Evolutionary conservation across 441 rosid genomes (phyloP).

Genomic region (Aleurites moluccanus): DNA sequence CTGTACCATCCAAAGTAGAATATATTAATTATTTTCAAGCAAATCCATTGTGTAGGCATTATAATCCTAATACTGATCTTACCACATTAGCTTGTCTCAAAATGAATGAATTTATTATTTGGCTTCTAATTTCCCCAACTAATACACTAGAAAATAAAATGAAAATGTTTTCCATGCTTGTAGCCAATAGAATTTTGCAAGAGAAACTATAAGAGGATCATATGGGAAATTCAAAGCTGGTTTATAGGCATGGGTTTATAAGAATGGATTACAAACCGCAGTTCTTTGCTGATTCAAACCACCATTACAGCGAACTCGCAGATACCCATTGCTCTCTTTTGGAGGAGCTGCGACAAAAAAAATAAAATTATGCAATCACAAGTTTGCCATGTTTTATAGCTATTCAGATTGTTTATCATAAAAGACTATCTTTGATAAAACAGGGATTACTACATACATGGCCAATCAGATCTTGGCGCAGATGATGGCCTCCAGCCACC

Average conservation of each 20-base stretch:
- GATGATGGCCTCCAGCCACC: constrained; percentile 97
- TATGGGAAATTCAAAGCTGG: not conserved
- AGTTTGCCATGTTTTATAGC: constrained; percentile 12
- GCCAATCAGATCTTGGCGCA: constrained; percentile 94
- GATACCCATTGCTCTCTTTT: constrained; percentile 77
- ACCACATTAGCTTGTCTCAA: not conserved
- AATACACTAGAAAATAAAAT: not conserved
- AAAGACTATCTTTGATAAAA: not conserved
- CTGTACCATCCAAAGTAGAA: constrained; percentile 39
- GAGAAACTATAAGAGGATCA: not conserved
- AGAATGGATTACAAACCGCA: constrained; percentile 62
- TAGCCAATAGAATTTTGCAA: constrained; percentile 9
- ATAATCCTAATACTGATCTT: constrained; percentile 8
- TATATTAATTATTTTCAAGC: not conserved
- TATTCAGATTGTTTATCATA: constrained; percentile 10
- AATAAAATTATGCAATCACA: constrained; percentile 13
- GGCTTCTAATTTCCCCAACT: not conserved
- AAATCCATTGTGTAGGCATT: constrained; percentile 1
- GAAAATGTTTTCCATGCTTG: not conserved
- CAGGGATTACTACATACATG: constrained; percentile 44
- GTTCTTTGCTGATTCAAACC: constrained; percentile 98
- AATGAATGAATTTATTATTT: not conserved
- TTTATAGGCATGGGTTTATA: not conserved
- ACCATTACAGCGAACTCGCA: constrained; percentile 98
- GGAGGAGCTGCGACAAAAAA: constrained; percentile 69